These are phyloP conservation scores for Pholiota conissans DNA, from an alignment of 768 basidiomycete species.

Conservation along the genomic window DNA sequence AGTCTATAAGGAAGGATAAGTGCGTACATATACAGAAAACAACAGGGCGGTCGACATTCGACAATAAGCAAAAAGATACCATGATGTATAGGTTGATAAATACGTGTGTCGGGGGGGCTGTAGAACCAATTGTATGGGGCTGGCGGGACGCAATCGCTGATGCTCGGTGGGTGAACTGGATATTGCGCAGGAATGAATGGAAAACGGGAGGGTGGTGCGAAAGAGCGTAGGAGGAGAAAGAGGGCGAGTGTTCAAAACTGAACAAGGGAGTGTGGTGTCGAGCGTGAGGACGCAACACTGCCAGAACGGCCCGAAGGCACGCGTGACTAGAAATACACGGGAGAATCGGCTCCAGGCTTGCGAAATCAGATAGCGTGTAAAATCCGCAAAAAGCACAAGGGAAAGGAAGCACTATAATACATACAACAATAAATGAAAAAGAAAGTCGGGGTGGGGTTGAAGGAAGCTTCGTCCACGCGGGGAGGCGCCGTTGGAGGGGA, in stretches of 20 bases:
- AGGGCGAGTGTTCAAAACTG: background rate
- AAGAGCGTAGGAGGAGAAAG: background rate
- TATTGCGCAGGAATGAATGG: background rate
- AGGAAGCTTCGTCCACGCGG: background rate
- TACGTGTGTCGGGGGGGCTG: background rate
- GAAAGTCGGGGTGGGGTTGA: background rate
- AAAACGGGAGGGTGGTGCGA: background rate
- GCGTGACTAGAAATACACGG: conserved; percentile 12
- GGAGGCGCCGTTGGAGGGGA: background rate
- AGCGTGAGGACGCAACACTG: background rate
- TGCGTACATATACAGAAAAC: conserved; percentile 19
- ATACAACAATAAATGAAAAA: conserved; percentile 26
- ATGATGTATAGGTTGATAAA: background rate
- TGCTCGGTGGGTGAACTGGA: background rate
- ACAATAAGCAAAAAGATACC: conserved; percentile 7
- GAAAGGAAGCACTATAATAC: conserved; percentile 17
- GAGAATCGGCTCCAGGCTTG: conserved; percentile 1
- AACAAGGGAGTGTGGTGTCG: background rate
- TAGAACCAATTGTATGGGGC: background rate
- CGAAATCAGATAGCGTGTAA: conserved; percentile 3
- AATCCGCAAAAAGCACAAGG: background rate
- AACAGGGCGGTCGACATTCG: conserved; percentile 9
- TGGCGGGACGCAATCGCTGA: background rate
- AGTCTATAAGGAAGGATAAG: conserved; percentile 11
- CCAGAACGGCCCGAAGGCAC: conserved; percentile 9